Conservation (phyloP, 768 basidiomycete species). For the Auricularia sp. region DNA sequence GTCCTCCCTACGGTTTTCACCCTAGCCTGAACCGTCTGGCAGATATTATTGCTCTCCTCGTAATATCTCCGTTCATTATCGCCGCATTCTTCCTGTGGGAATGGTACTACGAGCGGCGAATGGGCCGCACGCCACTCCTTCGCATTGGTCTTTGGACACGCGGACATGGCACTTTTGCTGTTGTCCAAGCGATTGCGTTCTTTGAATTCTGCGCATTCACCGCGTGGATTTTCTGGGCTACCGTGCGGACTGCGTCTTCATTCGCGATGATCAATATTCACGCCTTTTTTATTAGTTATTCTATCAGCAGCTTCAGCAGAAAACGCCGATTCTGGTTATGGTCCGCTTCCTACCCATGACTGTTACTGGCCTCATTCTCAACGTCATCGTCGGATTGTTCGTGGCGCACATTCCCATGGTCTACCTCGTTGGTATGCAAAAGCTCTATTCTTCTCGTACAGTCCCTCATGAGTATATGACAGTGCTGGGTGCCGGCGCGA, state of each 20-base stretch:
- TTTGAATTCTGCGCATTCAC: conserved; percentile 38
- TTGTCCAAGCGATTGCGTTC: conserved; percentile 54
- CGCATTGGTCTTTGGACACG: conserved; percentile 52
- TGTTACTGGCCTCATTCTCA: conserved; percentile 52
- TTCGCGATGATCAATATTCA: neutral
- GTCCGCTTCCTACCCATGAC: conserved; percentile 64
- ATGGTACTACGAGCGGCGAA: conserved; percentile 17
- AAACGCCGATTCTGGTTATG: conserved; percentile 48
- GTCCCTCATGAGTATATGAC: conserved; percentile 8
- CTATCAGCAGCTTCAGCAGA: conserved; percentile 36
- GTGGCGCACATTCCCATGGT: conserved; percentile 42
- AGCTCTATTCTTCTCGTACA: too few relatives aligned
- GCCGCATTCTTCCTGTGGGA: conserved; percentile 28
- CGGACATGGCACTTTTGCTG: conserved; percentile 52
- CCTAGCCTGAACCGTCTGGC: neutral
- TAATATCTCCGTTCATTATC: conserved; percentile 21
- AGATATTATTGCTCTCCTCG: conserved; percentile 30
- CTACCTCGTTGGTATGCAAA: conserved; percentile 42
- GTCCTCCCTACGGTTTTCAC: neutral
- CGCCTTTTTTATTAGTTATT: conserved; percentile 21
- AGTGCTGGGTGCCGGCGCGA: conserved; percentile 49
- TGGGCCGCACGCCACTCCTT: conserved; percentile 47
- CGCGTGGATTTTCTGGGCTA: conserved; percentile 43
- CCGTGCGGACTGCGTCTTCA: conserved; percentile 18
- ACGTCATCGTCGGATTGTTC: conserved; percentile 52